These are phyloP conservation scores for Candida andamanensis DNA, from an alignment of 805 yeast genomes.

Conservation along the genomic window DNA sequence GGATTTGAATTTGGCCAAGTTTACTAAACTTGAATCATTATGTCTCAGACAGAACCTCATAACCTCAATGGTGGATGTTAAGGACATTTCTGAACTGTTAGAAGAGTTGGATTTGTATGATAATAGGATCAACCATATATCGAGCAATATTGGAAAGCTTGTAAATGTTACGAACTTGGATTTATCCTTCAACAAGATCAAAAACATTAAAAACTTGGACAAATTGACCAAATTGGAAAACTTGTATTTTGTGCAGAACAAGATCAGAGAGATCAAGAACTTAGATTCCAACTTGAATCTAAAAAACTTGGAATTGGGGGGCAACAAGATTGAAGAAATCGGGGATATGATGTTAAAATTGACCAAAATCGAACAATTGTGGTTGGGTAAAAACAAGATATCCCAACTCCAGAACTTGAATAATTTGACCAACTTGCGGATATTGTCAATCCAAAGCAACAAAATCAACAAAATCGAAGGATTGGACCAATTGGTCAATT, in stretches of 20 bases:
- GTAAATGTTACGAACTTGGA: constrained; percentile 59
- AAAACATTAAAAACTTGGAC: constrained; percentile 75
- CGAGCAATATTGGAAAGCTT: constrained; percentile 61
- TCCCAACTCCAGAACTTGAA: constrained; percentile 57
- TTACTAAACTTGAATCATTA: constrained; percentile 51
- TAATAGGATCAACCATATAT: constrained; percentile 82
- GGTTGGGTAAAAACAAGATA: constrained; percentile 90
- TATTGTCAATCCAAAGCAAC: constrained; percentile 87
- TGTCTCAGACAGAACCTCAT: constrained; percentile 82
- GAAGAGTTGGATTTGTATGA: constrained; percentile 88
- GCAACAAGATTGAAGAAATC: constrained; percentile 63
- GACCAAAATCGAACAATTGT: constrained; percentile 61
- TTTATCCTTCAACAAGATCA: constrained; percentile 84
- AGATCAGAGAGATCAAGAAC: constrained; percentile 66
- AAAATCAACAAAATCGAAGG: constrained; percentile 76
- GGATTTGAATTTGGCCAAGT: constrained; percentile 54
- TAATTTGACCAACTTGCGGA: constrained; percentile 55
- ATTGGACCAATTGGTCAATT: constrained; percentile 59
- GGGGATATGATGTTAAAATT: constrained; percentile 53
- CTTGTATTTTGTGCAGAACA: constrained; percentile 85
- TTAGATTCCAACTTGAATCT: constrained; percentile 52
- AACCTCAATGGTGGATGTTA: constrained; percentile 51
- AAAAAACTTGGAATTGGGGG: constrained; percentile 82
- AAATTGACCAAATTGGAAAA: constrained; percentile 57
- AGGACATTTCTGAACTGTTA: constrained; percentile 51